Conservation (phyloP, 2,329 filamentous ascomycete genomes). For the Didymella arachidicola region DNA sequence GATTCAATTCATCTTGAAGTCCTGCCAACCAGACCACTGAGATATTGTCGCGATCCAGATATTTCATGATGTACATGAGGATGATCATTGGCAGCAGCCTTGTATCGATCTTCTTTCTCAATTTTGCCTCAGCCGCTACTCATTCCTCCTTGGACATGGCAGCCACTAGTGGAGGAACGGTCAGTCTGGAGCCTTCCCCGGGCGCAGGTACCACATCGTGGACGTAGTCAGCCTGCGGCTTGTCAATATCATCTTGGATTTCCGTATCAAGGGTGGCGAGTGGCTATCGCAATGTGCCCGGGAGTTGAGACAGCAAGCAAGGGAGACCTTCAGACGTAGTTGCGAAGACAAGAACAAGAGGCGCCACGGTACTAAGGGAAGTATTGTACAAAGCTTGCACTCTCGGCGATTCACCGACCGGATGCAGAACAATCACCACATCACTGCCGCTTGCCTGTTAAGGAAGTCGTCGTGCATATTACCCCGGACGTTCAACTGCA, state of each 20-base stretch:
- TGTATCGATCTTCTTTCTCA: conserved; percentile 48
- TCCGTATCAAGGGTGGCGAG: conserved; percentile 26
- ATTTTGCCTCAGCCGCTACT: conserved; percentile 59
- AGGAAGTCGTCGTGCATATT: background rate
- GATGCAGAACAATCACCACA: conserved; percentile 2
- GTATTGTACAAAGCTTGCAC: conserved; percentile 31
- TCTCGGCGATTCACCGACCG: conserved; percentile 7
- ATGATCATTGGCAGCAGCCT: conserved; percentile 57
- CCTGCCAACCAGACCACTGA: conserved; percentile 46
- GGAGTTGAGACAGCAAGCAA: background rate
- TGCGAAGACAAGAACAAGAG: conserved; percentile 7
- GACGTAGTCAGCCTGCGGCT: conserved; percentile 32
- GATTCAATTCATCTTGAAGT: conserved; percentile 53
- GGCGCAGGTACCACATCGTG: conserved; percentile 29
- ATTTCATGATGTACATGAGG: conserved; percentile 50
- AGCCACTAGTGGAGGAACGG: conserved; percentile 46
- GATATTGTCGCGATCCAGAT: conserved; percentile 47
- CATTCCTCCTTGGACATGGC: conserved; percentile 62
- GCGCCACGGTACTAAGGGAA: conserved; percentile 22
- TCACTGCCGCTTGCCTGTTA: conserved; percentile 14
- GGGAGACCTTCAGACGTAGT: background rate
- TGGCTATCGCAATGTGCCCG: background rate
- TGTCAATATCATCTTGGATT: conserved; percentile 26
- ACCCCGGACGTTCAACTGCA: conserved; percentile 3
- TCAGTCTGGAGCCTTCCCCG: conserved; percentile 31